These are phyloP conservation scores for Tagetes patula DNA, from an alignment of 129 eudicot species.

Conservation along the genomic window DNA sequence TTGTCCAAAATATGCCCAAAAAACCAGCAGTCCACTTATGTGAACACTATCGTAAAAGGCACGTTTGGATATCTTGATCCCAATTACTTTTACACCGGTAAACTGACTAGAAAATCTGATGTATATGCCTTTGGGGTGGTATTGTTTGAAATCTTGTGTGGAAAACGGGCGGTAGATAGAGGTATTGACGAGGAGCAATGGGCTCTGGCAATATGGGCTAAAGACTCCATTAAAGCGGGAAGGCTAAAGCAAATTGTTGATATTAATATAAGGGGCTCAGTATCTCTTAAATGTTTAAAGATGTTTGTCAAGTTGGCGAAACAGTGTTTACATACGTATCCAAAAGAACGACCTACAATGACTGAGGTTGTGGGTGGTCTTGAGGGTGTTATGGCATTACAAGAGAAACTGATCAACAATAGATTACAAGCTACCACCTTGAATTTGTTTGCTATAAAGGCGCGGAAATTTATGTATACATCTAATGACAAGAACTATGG, in stretches of 20 bases:
- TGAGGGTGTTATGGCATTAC: constrained; percentile 9
- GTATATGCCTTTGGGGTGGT: too few relatives aligned
- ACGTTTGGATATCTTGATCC: constrained; percentile 28
- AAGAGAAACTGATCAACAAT: background rate
- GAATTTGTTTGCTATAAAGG: background rate
- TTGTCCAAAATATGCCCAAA: too few relatives aligned
- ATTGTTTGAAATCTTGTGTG: background rate
- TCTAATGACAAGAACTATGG: background rate
- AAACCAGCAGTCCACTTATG: constrained; percentile 6
- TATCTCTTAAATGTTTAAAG: constrained; percentile 14
- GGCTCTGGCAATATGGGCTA: constrained; percentile 25
- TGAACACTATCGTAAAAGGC: constrained; percentile 20
- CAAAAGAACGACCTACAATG: constrained; percentile 15
- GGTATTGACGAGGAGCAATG: constrained; percentile 24
- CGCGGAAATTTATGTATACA: background rate
- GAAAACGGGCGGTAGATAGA: constrained; percentile 10
- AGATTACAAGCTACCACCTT: background rate
- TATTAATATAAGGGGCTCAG: background rate
- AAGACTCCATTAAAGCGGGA: constrained; percentile 20
- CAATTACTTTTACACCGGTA: background rate
- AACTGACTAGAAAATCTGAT: too few relatives aligned
- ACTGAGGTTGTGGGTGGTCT: constrained; percentile 15
- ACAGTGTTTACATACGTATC: constrained; percentile 13
- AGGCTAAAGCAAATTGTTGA: constrained; percentile 25
- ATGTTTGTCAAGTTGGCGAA: constrained; percentile 1